These are phyloP conservation scores for Pestalotiopsis fici DNA, from an alignment of 2,329 filamentous ascomycete species.

Conservation along the genomic window DNA sequence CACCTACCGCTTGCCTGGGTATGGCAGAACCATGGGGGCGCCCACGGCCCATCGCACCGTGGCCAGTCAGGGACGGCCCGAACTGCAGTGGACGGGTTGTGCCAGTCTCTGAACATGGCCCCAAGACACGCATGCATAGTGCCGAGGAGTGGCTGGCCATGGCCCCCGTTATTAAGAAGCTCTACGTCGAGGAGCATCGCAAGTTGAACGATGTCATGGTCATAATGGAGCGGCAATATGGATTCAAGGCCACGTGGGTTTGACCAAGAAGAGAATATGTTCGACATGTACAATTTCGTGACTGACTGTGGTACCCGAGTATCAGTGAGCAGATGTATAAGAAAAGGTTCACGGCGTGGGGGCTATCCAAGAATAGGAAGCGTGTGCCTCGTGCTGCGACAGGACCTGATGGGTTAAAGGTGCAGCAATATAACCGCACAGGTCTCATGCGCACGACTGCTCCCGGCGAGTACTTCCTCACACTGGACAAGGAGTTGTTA, in stretches of 20 bases:
- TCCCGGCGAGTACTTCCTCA: neutral
- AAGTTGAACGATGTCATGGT: slow-evolving; percentile 21
- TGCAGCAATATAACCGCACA: neutral
- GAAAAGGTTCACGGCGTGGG: slow-evolving; percentile 23
- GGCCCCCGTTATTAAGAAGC: slow-evolving; percentile 18
- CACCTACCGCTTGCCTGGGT: neutral
- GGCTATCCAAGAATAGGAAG: slow-evolving; percentile 18
- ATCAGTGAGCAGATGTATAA: slow-evolving; percentile 24
- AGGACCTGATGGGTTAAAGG: neutral
- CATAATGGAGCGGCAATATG: slow-evolving; percentile 17
- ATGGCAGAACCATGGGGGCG: neutral
- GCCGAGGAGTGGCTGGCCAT: slow-evolving; percentile 19
- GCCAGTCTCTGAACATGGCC: neutral
- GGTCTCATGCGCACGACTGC: neutral
- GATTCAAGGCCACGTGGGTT: slow-evolving; percentile 22
- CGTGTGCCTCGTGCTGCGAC: neutral
- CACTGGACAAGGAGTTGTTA: neutral
- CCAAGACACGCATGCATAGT: slow-evolving; percentile 12
- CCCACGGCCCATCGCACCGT: neutral
- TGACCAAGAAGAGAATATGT: no score
- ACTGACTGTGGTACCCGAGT: neutral
- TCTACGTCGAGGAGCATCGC: slow-evolving; percentile 21
- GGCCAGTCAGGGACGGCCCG: neutral
- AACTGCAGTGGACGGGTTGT: neutral
- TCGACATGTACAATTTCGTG: no score